Evolutionary conservation across 2,329 filamentous ascomycete genomes (phyloP).

Genomic region (Colletotrichum musicola): DNA sequence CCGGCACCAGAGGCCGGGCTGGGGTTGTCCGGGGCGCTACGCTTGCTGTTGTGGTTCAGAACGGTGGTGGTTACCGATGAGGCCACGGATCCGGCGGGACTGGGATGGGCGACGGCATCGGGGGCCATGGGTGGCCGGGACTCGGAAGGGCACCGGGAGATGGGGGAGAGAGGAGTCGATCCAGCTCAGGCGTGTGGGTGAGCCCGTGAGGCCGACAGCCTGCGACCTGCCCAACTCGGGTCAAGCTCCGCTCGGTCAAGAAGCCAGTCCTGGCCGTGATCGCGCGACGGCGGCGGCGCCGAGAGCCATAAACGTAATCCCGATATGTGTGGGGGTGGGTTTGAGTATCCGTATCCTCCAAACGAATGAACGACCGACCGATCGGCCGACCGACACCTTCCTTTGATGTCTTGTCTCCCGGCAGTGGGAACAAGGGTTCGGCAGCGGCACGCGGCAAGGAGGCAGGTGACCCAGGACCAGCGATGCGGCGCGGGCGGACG

Average conservation of each 20-base stretch:
- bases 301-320: conserved; percentile 20
- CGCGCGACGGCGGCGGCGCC: conserved; percentile 16
- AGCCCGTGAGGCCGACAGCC: not conserved
- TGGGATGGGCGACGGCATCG: conserved; percentile 39
- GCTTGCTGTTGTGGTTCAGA: conserved; percentile 31
- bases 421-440: conserved; percentile 15
- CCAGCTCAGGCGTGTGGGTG: not conserved
- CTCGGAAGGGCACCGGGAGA: not conserved
- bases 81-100: conserved; percentile 37
- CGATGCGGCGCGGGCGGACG: not conserved
- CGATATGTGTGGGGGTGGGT: not conserved
- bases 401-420: conserved; percentile 6
- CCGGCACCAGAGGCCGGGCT: conserved; percentile 29
- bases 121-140: conserved; percentile 30
- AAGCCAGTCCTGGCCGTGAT: conserved; percentile 30
- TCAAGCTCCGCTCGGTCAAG: conserved; percentile 27
- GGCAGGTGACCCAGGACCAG: not conserved
- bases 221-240: conserved; percentile 8
- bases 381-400: too few relatives aligned
- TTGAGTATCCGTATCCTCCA: not conserved
- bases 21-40: conserved; percentile 26
- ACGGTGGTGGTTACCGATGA: conserved; percentile 31
- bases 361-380: too few relatives aligned
- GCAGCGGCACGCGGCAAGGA: not conserved
- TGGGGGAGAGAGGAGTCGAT: not conserved